Evolutionary conservation across 352 stramenopile species (phyloP), one percentile per base, ranked within the genome.

Genomic region (Phytophthora ramorum): DNA sequence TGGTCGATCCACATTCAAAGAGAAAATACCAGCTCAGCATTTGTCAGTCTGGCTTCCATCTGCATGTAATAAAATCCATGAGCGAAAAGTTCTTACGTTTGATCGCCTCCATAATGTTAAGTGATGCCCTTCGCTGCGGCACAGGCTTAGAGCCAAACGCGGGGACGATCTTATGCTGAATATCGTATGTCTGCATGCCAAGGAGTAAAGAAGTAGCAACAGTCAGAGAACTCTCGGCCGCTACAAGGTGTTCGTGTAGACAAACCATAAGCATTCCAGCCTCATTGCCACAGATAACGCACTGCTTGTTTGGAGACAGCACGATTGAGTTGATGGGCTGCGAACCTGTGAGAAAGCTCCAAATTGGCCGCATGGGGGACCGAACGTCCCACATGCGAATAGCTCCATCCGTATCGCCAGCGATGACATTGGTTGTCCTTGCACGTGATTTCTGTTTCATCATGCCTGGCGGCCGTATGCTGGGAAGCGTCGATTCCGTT

Each of bases 371-470:
- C 12, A 69, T 61, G 3, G 83, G 78, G 34, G 77, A 78, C n/a
- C 82, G 70, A 7, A 69, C 30, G 47, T 94, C 84, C 86, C 86
- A 94, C 70, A 89, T 78, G 1, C 86, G 82, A 32, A 94, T 68
- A 14, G 71, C 63, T 35, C 86, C 86, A 53, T 91, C 82, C 26
- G 80, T 71, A 62, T 92, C 86, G 16, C 75, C 83, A 41, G 78
- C 86, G 54, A 92, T 74, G 40, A 94, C 53, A 16, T 44, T 59
- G 17, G 24, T 41, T 8, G n/a, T 8, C 58, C 47, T 72, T 30
- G 56, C 20, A 0, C 51, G 63, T 10, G 55, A 45, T 22, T 63
- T 78, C 10, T 40, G 14, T 6, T 64, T 75, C 38, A 41, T 37
- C 14, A 28, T 24, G 9, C 34, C 34, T 14, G 34, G 19, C 37